Conservation (phyloP, 441 rosid genomes). For the Adansonia gregorii region DNA sequence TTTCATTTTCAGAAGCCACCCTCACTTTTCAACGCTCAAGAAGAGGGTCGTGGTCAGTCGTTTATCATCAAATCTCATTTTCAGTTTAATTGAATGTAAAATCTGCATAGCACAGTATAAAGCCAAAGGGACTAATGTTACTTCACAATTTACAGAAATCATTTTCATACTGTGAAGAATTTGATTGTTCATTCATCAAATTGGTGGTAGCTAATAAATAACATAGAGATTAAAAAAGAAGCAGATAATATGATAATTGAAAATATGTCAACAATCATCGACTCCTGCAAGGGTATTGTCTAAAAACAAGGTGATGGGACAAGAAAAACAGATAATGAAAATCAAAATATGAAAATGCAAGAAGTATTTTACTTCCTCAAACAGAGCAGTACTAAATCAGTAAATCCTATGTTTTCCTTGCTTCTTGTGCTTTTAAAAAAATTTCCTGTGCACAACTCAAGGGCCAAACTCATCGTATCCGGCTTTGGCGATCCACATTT, state of each 20-base stretch:
- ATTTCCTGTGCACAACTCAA: conserved; percentile 41
- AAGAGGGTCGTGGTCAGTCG: too few species aligned
- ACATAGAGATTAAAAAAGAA: not conserved
- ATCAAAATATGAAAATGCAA: conserved; percentile 21
- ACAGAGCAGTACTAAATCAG: not conserved
- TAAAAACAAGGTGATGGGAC: conserved; percentile 12
- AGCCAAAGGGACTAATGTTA: not conserved
- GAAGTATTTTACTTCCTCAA: conserved; percentile 21
- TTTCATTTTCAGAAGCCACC: not conserved
- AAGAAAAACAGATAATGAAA: not conserved
- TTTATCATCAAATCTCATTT: too few species aligned
- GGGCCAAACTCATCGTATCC: conserved; percentile 45
- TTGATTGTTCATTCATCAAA: not conserved
- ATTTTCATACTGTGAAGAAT: not conserved
- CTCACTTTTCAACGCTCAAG: not conserved
- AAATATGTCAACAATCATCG: not conserved
- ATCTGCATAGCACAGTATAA: not conserved
- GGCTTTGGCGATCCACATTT: conserved; percentile 45
- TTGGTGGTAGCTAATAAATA: not conserved
- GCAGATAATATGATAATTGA: not conserved
- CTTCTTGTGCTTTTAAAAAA: conserved; percentile 30
- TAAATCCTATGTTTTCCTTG: not conserved
- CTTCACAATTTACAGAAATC: not conserved
- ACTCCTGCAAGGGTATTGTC: conserved; percentile 21
- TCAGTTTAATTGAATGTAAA: too few species aligned